These are phyloP conservation scores for Lactifluus subvellereus DNA, from an alignment of 768 basidiomycete genomes.

Conservation along the genomic window DNA sequence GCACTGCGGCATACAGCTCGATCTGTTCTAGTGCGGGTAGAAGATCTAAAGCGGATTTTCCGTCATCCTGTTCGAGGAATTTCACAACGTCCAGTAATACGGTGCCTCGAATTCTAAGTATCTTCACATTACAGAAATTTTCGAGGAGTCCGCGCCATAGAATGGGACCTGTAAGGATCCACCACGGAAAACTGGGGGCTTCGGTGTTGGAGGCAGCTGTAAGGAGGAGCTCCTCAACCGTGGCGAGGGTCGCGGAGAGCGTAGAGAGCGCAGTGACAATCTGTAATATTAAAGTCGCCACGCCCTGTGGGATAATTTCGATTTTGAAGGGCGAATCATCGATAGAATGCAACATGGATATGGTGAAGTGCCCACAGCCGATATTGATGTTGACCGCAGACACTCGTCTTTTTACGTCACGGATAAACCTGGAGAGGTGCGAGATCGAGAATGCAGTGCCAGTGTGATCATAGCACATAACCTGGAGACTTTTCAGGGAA, in stretches of 20 bases:
- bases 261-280: background rate
- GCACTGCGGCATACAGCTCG: background rate
- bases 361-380: rapidly evolving
- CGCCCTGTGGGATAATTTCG: background rate
- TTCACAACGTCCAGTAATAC: background rate
- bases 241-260: background rate
- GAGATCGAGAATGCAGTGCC: background rate
- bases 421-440: background rate
- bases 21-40: background rate
- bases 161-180: no score
- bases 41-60: background rate
- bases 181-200: no score
- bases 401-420: background rate
- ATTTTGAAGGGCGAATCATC: background rate
- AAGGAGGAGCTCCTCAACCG: background rate
- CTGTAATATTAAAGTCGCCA: background rate
- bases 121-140: background rate
- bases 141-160: background rate
- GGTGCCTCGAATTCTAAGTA: background rate
- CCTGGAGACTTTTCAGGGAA: background rate
- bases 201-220: background rate
- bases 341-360: background rate
- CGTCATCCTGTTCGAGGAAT: background rate
- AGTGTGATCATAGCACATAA: rapidly evolving
- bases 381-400: background rate